Conservation (phyloP, 306 rosid genomes). For the Ormosia semicastrata region DNA sequence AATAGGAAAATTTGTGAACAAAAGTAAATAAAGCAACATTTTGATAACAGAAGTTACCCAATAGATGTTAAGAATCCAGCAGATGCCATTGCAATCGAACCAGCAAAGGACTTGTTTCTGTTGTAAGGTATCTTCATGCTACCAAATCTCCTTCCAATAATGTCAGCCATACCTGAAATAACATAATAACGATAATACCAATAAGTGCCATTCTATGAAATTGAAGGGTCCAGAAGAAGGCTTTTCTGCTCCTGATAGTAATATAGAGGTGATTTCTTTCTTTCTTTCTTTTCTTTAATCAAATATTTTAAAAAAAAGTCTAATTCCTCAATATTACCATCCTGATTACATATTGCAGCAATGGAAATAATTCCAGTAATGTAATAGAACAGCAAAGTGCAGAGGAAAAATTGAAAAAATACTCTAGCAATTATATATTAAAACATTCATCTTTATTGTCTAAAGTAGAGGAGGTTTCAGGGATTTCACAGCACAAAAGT, state of each 20-base stretch:
- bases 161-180: constrained; percentile 82
- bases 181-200: background rate
- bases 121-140: constrained; percentile 66
- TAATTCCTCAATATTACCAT: too few species aligned
- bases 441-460: background rate
- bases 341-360: too few species aligned
- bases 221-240: background rate
- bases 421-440: background rate
- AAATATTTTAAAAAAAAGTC: background rate
- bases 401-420: constrained; percentile 31
- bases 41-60: constrained; percentile 46
- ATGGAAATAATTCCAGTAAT: background rate
- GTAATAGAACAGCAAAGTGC: constrained; percentile 19
- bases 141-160: constrained; percentile 83
- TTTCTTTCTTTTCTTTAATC: background rate
- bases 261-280: background rate
- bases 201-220: background rate
- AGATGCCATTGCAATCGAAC: constrained; percentile 83
- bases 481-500: background rate
- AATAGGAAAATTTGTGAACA: background rate
- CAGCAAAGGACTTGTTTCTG: constrained; percentile 69
- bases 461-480: background rate
- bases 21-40: constrained; percentile 11
- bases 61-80: constrained; percentile 77
- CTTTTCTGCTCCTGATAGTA: background rate